Evolutionary conservation across 176 grass and related monocot genomes (phyloP), one percentile per base, ranked within the genome.

Genomic region (Tuctoria greenei): DNA sequence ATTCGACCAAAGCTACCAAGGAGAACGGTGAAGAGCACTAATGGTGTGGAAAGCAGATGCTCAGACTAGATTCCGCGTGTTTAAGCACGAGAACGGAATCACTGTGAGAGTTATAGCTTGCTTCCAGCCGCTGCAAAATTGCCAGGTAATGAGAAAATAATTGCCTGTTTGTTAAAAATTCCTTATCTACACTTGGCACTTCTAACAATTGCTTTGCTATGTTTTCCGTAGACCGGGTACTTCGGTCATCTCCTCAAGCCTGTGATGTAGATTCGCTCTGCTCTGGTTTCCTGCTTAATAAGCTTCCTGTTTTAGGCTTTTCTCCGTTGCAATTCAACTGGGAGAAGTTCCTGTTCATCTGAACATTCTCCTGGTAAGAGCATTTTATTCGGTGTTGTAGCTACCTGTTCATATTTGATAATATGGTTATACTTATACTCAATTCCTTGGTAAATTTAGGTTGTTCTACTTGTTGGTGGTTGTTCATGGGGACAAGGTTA

Each of bases 201-300:
- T 25, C 37, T 75, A 41, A 87, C 36, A 62, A 1, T 62, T 69
- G 7, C 12, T 80, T 67, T 79, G 70, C 4, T 58, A 12, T 62
- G 54, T 50, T 75, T 70, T 41, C 74, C 86, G 58, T 43, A 97
- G 95, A 91, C 91, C 8, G 88, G 93, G 67, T 97, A 97, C 52
- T 97, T 93, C 79, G 91, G 95, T 17, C 91, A 97, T 72, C 95
- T 97, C 67, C 91, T 97, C 39, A 93, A 97, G 82, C 95, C 95
- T 0, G 95, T 97, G 27, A 97, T 82, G 95, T 97, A 97, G 91
- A 74, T 83, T 59, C 57, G 23, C 77, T 73, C 68, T 24, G 18
- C 71, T 73, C 55, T 61, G 6, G 38, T 59, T 84, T 63, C n/a
- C 71, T 77, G 66, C 69, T 84, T 47, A 75, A 79, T 39, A 84